Conservation (phyloP, 1,284 basidiomycete species). For the Malassezia sp. region DNA sequence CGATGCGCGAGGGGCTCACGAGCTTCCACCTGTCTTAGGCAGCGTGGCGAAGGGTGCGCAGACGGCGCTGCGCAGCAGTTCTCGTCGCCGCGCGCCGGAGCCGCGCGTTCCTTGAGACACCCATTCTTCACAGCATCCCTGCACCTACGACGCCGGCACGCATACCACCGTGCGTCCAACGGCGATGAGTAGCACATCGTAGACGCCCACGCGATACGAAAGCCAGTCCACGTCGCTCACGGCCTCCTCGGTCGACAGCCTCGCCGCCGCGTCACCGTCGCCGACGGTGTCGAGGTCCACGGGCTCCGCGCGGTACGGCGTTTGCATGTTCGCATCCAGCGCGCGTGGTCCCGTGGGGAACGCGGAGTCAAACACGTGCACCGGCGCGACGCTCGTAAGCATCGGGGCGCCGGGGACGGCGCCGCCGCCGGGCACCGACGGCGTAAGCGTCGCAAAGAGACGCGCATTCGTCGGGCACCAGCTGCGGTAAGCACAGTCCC, state of each 20-base stretch:
- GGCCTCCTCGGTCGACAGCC: constrained; percentile 1
- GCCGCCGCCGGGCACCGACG: neutral
- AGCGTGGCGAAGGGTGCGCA: no score
- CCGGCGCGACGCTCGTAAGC: neutral
- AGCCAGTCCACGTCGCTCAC: constrained; percentile 7
- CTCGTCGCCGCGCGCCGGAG: no score
- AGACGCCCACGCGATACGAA: constrained; percentile 5
- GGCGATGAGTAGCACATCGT: constrained; percentile 12
- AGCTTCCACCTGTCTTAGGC: constrained; percentile 41
- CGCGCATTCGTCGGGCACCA: constrained; percentile 12
- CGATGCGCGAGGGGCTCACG: constrained; percentile 40
- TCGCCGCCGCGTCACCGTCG: neutral
- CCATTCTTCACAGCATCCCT: no score
- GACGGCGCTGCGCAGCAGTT: no score
- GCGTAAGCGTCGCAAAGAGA: constrained; percentile 5
- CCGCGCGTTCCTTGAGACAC: no score
- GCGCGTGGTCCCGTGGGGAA: constrained; percentile 7
- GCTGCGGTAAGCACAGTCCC: no score
- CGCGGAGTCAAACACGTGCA: constrained; percentile 12
- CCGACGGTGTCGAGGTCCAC: constrained; percentile 7
- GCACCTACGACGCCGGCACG: constrained; percentile 10
- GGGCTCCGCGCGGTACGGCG: neutral
- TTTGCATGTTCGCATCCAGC: constrained; percentile 3
- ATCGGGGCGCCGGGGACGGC: neutral
- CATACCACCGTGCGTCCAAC: constrained; percentile 5